Evolutionary conservation across 2,329 filamentous ascomycete species (phyloP), one percentile per base, ranked within the genome.

Genomic region (Monosporascus sp.): DNA sequence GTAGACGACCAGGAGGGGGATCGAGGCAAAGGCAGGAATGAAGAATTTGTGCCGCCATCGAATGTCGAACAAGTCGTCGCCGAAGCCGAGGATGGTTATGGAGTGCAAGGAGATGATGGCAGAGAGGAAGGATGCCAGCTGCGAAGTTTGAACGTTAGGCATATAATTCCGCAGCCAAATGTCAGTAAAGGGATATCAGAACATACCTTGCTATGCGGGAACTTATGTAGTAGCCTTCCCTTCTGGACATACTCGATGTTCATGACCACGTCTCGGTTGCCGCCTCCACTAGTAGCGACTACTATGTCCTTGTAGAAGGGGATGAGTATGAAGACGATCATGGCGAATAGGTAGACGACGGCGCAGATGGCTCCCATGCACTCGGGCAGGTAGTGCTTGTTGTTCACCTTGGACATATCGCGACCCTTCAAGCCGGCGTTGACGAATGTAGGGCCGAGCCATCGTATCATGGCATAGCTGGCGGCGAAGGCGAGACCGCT

Each of bases 281-380:
- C 92, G 59, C 91, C 92, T 58, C 92, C 94, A 60, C 91, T 96
- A 20, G 94, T 97, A 40, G 92, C 91, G 17, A 91, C 90, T 26
- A 97, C 92, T 61, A 99, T 95, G 69, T 97, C 93, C 73, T 97
- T 96, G 78, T 97, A 97, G 71, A 99, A 97, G 1, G 92, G 90
- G 72, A 97, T 96, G 0, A 94, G 94, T 54, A 97, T 91, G 70
- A 99, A 99, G 58, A 91, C 76, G 61, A 97, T 95, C 61, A 97
- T 81, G 49, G 86, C 82, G 60, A 99, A 80, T 44, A 99, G 80
- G 73, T 97, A 97, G 26, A 97, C 91, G 60, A 94, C 84, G 8
- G 93, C 94, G 68, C 90, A 95, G 26, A 99, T 83, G 54, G 91
- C 90, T 31, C 94, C 94, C 92, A 99, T 97, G 61, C 90, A 93